Evolutionary conservation across 2,329 filamentous ascomycete species (phyloP).

Genomic region (Pseudogymnoascus verrucosus): DNA sequence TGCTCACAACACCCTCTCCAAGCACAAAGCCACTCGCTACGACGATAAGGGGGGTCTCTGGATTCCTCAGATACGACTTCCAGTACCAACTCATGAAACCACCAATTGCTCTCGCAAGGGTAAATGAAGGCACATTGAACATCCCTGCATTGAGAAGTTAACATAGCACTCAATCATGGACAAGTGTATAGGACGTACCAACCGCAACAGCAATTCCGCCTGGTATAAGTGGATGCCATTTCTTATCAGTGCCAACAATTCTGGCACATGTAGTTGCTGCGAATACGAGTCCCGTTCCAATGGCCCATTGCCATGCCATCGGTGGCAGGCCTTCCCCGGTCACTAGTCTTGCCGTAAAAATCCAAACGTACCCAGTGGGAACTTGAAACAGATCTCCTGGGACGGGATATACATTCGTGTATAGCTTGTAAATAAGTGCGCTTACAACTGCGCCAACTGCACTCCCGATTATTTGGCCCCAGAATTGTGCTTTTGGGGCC

Average conservation of each 20-base stretch:
- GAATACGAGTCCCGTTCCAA: slow-evolving; percentile 68
- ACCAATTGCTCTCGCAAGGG: slow-evolving; percentile 76
- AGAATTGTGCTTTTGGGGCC: slow-evolving; percentile 90
- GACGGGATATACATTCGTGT: slow-evolving; percentile 82
- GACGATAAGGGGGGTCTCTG: slow-evolving; percentile 77
- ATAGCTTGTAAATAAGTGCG: slow-evolving; percentile 80
- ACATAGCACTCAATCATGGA: slow-evolving; percentile 12
- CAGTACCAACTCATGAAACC: slow-evolving; percentile 74
- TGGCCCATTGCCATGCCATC: slow-evolving; percentile 74
- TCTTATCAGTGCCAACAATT: slow-evolving; percentile 43
- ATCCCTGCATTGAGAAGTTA: slow-evolving; percentile 51
- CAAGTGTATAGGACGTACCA: slow-evolving; percentile 41
- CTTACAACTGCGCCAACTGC: slow-evolving; percentile 79
- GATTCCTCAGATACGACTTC: slow-evolving; percentile 43
- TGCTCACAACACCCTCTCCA: slow-evolving; percentile 85
- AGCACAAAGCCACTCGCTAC: slow-evolving; percentile 84
- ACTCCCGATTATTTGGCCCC: slow-evolving; percentile 87
- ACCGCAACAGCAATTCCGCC: slow-evolving; percentile 95
- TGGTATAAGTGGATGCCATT: slow-evolving; percentile 71
- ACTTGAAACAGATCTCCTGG: slow-evolving; percentile 88
- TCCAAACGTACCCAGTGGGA: slow-evolving; percentile 93
- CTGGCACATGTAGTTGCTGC: slow-evolving; percentile 61
- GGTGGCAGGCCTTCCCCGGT: slow-evolving; percentile 81
- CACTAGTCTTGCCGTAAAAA: slow-evolving; percentile 89
- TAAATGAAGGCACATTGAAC: slow-evolving; percentile 97